These are phyloP conservation scores for Chlamydomonas schloesseri DNA, from an alignment of 139 green algal species.

Conservation along the genomic window DNA sequence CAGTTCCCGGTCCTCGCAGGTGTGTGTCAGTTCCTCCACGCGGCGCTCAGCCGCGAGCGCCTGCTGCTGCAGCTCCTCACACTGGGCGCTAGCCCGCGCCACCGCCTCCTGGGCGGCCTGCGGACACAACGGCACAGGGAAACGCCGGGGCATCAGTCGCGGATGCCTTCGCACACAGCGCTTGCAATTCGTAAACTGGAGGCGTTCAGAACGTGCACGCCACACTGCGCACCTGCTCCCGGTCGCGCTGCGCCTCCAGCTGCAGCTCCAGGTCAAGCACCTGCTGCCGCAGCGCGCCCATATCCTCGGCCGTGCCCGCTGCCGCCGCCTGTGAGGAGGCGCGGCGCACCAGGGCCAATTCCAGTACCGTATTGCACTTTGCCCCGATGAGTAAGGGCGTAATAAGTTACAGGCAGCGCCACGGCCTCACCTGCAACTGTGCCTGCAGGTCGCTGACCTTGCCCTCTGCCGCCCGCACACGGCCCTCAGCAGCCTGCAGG, in stretches of 20 bases:
- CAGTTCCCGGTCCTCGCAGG: constrained; percentile 14
- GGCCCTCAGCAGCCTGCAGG: not conserved
- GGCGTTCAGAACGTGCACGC: not conserved
- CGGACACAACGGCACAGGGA: not conserved
- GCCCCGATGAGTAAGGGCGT: too few species aligned
- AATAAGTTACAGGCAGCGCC: too few species aligned
- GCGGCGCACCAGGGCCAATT: not conserved
- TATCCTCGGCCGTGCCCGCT: not conserved
- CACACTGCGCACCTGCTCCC: constrained; percentile 14
- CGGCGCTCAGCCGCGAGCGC: constrained; percentile 6
- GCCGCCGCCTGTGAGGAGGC: not conserved
- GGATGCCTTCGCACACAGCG: too few species aligned
- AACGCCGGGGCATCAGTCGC: too few species aligned
- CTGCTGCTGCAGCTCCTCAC: not conserved
- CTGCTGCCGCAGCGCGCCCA: not conserved
- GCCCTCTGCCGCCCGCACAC: not conserved
- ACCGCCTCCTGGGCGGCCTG: constrained; percentile 22
- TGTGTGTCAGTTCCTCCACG: constrained; percentile 1
- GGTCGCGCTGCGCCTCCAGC: constrained; percentile 5
- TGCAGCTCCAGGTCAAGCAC: constrained; percentile 27
- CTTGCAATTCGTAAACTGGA: too few species aligned
- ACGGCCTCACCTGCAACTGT: not conserved
- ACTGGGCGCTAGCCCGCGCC: not conserved
- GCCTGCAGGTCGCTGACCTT: not conserved
- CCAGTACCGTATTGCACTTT: too few species aligned